Evolutionary conservation across 2,329 filamentous ascomycete genomes (phyloP), one percentile per base, ranked within the genome.

Genomic region (Lojkania enalia): DNA sequence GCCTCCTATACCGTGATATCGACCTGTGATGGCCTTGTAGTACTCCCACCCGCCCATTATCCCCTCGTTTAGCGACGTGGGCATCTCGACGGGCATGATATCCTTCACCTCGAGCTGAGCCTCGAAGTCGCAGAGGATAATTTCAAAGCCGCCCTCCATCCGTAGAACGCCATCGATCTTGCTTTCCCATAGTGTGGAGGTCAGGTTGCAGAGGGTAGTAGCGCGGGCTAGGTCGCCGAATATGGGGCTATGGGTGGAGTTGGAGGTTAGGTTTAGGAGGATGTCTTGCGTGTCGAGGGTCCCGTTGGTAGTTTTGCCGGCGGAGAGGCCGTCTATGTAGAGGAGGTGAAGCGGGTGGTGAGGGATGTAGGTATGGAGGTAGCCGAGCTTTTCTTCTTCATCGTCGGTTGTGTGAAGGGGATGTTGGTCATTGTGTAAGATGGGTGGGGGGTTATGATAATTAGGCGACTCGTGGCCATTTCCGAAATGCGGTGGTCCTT

Each of bases 311-410:
- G 80, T 81, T 54, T 89, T 89, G 1, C 76, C 86, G 0, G 84
- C 86, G 2, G 80, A 79, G 74, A 85, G 83, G 3, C 86, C 86
- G 58, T 90, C 87, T 13, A 89, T 63, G 57, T 88, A 87, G 2
- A 90, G 69, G 2, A 88, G 71, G 9, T 77, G 76, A 1, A 88
- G 70, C 3, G 78, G 71, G 12, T 79, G 75, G 1, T 70, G 77
- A 2, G 84, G 77, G 5, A 74, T 74, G 60, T 88, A 90, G 0
- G 79, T 84, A 56, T 89, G 86, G 1, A 89, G 71, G 55, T 83
- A 87, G 5, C 86, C 85, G 11, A 40, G 38, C 20, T 18, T 21
- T 16, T 11, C 9, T 9, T 33, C 23, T 25, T 40, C 38, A 21
- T 7, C 14, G 27, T 30, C 14, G 35, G 39, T 20, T 25, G 35